Conservation (phyloP, 2,329 filamentous ascomycete species). For the Aulographum hederae region DNA sequence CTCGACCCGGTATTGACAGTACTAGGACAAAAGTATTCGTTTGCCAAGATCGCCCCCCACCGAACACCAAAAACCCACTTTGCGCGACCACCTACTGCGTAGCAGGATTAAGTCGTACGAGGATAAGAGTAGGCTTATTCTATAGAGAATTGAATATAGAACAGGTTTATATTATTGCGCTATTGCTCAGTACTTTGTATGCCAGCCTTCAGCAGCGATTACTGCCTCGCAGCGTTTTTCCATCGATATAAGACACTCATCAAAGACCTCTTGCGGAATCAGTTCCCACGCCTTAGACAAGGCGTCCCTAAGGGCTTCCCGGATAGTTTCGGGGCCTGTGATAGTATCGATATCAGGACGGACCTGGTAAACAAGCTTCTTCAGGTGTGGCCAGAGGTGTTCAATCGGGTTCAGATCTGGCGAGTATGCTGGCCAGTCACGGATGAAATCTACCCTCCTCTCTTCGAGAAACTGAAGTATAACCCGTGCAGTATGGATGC, state of each 20-base stretch:
- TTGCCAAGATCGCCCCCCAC: too few relatives aligned
- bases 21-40: too few relatives aligned
- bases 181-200: neutral
- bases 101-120: too few relatives aligned
- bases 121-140: too few relatives aligned
- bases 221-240: neutral
- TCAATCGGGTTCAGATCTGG: constrained; percentile 14
- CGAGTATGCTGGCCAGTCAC: constrained; percentile 7
- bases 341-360: constrained; percentile 8
- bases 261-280: too few relatives aligned
- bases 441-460: constrained; percentile 6
- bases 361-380: constrained; percentile 8
- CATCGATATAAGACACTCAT: too few relatives aligned
- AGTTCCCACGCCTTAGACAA: constrained; percentile 4
- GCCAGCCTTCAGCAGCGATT: neutral
- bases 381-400: constrained; percentile 10
- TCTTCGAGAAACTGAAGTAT: constrained; percentile 6
- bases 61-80: too few relatives aligned
- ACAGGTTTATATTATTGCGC: too few relatives aligned
- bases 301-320: constrained; percentile 6
- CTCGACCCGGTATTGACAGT: too few relatives aligned
- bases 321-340: constrained; percentile 4
- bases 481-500: constrained; percentile 7
- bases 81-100: too few relatives aligned
- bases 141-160: too few relatives aligned